Evolutionary conservation across 805 yeast genomes (phyloP), one percentile per base, ranked within the genome.

Genomic region (Henningerozyma blattae): DNA sequence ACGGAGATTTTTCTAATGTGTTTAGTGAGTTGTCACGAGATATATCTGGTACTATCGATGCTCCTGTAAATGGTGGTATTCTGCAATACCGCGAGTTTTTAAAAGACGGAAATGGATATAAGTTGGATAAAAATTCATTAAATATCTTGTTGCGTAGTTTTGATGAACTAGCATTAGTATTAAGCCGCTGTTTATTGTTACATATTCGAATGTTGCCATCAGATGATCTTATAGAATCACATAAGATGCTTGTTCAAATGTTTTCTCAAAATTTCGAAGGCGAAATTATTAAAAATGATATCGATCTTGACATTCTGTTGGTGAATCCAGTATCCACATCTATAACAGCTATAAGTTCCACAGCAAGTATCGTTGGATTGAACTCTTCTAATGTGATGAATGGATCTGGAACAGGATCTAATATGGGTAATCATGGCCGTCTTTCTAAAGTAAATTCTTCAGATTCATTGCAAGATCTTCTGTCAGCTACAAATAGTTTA

Each of bases 1-100:
- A 68, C 45, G 63, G 65, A 1, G 72, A 67, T 32, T 61, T 56
- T 32, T 49, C 63, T 3, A 57, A 75, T 0, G 52, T 70, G 19
- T 76, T 77, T 52, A 68, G 69, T 43, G 84, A 75, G 48, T 58
- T 81, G 39, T 75, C 87, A 5, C 65, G 89, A 54, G 74, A 73
- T 47, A 60, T 78, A 35, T 70, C 84, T 3, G 95, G 95, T 28
- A 82, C 95, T 0, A 87, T 86, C 35, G 94, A 84, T 52, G 75
- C 95, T 0, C 95, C 95, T 3, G 89, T 85, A 5, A 85, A 85
- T 52, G 95, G 95, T 24, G 95, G 95, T 37, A 82, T 85, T 42
- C 82, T 84, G 2, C 85, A 80, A 50, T 85, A 81, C 57, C 67
- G 87, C 35, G 70, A 70, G 2, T 83, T 85, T 51, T 72, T 81